phyloP scores from a whole-genome alignment of 2,329 filamentous ascomycete genomes.

The Hymenoscyphus fraxineus region DNA sequence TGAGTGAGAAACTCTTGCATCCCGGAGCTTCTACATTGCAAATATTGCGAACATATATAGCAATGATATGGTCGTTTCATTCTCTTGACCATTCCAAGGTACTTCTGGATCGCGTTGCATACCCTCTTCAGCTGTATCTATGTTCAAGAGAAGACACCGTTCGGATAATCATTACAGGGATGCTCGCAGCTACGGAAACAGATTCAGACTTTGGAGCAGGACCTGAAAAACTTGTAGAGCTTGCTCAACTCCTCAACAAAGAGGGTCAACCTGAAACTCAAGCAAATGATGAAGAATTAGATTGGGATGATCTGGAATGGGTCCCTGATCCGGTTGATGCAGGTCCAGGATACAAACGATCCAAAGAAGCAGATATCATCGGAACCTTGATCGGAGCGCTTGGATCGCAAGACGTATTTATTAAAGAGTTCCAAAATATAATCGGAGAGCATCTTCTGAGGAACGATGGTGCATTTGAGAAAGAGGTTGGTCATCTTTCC shows the following conservation, averaged over 20 bases:
- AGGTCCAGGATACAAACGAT: conserved; percentile 84
- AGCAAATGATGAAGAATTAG: conserved; percentile 65
- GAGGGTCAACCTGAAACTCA: conserved; percentile 46
- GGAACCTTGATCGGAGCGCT: conserved; percentile 85
- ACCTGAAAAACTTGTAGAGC: conserved; percentile 57
- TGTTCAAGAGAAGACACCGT: conserved; percentile 75
- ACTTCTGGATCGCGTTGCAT: conserved; percentile 68
- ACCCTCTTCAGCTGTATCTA: conserved; percentile 70
- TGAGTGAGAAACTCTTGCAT: conserved; percentile 66
- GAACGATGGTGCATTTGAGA: conserved; percentile 66
- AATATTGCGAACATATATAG: conserved; percentile 74
- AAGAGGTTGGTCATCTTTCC: conserved; percentile 47
- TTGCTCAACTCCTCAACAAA: conserved; percentile 57
- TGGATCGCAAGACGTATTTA: conserved; percentile 85
- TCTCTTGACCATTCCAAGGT: conserved; percentile 74
- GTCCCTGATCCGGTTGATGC: conserved; percentile 90
- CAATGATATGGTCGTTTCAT: conserved; percentile 74
- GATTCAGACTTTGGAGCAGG: conserved; percentile 47
- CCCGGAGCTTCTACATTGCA: conserved; percentile 72
- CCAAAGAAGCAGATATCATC: conserved; percentile 85
- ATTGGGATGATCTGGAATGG: conserved; percentile 94
- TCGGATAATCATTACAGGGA: conserved; percentile 69
- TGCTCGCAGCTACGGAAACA: conserved; percentile 62
- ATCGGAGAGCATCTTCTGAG: conserved; percentile 77
- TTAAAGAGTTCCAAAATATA: conserved; percentile 87